phyloP scores from a whole-genome alignment of 139 green algal species.

The Eudorina sp. region DNA sequence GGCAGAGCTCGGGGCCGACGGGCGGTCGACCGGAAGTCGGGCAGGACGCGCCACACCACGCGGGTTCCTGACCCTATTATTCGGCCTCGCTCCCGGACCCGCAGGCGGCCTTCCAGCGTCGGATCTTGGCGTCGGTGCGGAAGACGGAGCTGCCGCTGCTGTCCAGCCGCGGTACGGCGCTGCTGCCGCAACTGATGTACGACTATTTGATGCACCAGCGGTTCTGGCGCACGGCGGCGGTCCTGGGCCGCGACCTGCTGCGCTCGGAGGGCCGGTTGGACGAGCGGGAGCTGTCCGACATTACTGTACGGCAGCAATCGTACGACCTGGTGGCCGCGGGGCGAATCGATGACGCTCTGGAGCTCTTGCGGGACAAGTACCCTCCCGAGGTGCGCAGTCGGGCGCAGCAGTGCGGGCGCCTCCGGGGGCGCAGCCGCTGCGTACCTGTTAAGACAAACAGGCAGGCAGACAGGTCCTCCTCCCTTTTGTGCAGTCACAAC shows the following conservation, averaged over 20 bases:
- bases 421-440: no score
- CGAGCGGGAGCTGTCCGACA: constrained; percentile 41
- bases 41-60: no score
- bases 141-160: constrained; percentile 38
- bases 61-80: no score
- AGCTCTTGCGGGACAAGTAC: constrained; percentile 55
- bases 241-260: constrained; percentile 75
- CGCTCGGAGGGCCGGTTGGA: neutral
- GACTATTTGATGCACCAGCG: constrained; percentile 79
- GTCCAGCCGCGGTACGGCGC: constrained; percentile 29
- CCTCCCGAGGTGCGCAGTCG: neutral
- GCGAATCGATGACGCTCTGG: constrained; percentile 52
- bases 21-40: no score
- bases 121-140: neutral
- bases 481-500: no score
- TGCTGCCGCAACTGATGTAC: constrained; percentile 79
- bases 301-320: constrained; percentile 51
- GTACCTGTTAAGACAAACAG: no score
- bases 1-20: no score
- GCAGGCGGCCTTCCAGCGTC: neutral
- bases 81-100: no score
- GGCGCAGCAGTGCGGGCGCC: no score
- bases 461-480: no score
- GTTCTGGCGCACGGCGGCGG: constrained; percentile 68
- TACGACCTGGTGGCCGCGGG: constrained; percentile 57